Base-by-base conservation (phyloP, 2,329 filamentous ascomycete species). In the Ophiostoma novo-ulmi region DNA sequence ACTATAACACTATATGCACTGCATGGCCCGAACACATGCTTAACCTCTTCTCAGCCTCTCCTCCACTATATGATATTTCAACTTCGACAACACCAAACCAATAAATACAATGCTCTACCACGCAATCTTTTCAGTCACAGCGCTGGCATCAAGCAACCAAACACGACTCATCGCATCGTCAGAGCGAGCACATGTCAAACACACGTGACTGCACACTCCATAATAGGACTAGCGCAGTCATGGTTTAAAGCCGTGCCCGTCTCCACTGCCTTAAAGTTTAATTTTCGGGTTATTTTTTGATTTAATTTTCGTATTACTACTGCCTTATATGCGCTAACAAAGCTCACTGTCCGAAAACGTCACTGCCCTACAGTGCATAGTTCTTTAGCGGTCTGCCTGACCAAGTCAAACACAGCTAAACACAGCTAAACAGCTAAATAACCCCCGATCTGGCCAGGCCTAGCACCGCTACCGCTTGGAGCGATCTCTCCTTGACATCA, bases 401-500 rank as follows among this genome's bases (percentile, higher is more conserved):
- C 31, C 31, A 31, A 31, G 31, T 3, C 31, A 31, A 4, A 39
- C 13, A 39, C 10, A 39, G 38, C 38, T 39, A 39, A 11, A 13
- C 11, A 17, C 44, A 48, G 44, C 44, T 48, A 48, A 48, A 7
- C 44, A 31, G 31, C 52, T 63, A 17, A 61, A 63, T 36, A 63
- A 63, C 26, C 58, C 13, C 58, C 58, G 58, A 36, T 63, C 58
- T 6, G 58, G 58, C 44, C 58, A 63, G 26, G 58, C 58, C 58
- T 31, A 48, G 44, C 44, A 7, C 31, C 31, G 44, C 7, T 17
- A 26, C 26, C 26, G 26, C 26, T 26, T 26, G 26, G 26, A 63
- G 58, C 58, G 58, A 35, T 63, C 58, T 61, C 22, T 63, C 61
- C 35, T 64, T 64, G 61, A 64, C 61, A 64, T 64, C 61, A 64